Conservation (phyloP, 2,329 filamentous ascomycete genomes). For the Mariannaea sp. region DNA sequence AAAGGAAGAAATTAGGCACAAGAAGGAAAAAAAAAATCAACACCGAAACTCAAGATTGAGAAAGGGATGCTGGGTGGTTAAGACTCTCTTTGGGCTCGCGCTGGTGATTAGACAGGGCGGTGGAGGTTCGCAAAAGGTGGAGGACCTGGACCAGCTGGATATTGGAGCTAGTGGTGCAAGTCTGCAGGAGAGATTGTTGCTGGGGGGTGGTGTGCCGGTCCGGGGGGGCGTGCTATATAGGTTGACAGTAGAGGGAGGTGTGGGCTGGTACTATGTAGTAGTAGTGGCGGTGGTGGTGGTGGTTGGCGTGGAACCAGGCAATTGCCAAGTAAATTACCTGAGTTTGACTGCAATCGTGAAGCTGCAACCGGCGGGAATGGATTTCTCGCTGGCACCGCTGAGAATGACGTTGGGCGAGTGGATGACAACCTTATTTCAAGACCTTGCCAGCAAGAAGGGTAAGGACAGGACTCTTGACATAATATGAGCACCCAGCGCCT, state of each 20-base stretch:
- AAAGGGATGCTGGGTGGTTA: conserved; percentile 12
- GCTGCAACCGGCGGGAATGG: conserved; percentile 8
- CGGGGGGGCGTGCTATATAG: conserved; percentile 1
- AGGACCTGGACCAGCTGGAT: conserved; percentile 16
- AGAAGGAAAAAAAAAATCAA: background rate
- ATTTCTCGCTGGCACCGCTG: background rate
- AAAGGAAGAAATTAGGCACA: background rate
- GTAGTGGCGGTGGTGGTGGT: no score
- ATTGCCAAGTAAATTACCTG: conserved; percentile 33
- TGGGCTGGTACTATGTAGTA: background rate
- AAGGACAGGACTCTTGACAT: background rate
- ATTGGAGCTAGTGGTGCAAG: conserved; percentile 15
- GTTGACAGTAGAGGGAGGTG: background rate
- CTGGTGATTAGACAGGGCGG: conserved; percentile 16
- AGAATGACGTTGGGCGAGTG: background rate
- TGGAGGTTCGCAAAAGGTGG: conserved; percentile 15
- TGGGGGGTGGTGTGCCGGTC: conserved; percentile 10
- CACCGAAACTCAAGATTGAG: background rate
- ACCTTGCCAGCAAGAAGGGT: no score
- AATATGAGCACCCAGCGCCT: background rate
- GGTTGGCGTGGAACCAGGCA: conserved; percentile 22
- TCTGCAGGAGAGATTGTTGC: conserved; percentile 23
- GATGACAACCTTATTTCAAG: no score
- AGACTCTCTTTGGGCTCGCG: conserved; percentile 9
- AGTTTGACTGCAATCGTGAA: conserved; percentile 15